phyloP scores from a whole-genome alignment of 2,329 filamentous ascomycete species.

The Septoria petroselini region DNA sequence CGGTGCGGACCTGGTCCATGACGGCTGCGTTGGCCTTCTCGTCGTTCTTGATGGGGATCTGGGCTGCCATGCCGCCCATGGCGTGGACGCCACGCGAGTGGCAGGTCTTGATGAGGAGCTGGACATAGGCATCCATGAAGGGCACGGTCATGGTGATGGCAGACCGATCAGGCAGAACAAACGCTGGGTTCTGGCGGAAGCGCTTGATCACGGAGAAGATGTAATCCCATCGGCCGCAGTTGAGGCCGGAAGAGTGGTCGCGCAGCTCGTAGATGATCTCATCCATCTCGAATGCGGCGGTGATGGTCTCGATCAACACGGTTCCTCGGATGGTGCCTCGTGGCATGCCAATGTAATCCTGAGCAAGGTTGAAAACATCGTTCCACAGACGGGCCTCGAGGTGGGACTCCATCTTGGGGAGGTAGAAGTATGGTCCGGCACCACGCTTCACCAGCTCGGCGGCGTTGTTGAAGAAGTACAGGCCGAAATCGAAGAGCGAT shows the following conservation, averaged over 20 bases:
- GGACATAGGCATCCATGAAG: constrained; percentile 97
- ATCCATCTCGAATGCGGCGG: constrained; percentile 98
- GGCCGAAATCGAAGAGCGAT: constrained; percentile 90
- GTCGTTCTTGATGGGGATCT: constrained; percentile 98
- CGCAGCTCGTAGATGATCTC: constrained; percentile 99
- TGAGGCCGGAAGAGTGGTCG: constrained; percentile 91
- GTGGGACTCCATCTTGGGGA: constrained; percentile 94
- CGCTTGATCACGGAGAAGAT: constrained; percentile 99
- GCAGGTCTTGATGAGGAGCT: constrained; percentile 96
- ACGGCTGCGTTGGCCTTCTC: constrained; percentile 47
- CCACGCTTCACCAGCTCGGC: constrained; percentile 80
- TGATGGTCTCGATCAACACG: constrained; percentile 95
- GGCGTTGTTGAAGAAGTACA: constrained; percentile 99
- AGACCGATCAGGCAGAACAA: constrained; percentile 87
- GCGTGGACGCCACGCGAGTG: constrained; percentile 96
- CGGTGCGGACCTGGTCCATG: constrained; percentile 61
- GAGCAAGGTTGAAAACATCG: constrained; percentile 91
- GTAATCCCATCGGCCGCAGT: constrained; percentile 99
- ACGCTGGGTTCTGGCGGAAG: constrained; percentile 91
- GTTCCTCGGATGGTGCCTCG: constrained; percentile 92
- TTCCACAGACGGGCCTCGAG: constrained; percentile 98
- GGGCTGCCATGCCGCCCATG: constrained; percentile 97
- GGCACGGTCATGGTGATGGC: constrained; percentile 95
- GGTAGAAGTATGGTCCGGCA: constrained; percentile 91
- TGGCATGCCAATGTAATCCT: constrained; percentile 86